These are phyloP conservation scores for Allium cepa DNA, from an alignment of 106 monocot species.

Conservation along the genomic window DNA sequence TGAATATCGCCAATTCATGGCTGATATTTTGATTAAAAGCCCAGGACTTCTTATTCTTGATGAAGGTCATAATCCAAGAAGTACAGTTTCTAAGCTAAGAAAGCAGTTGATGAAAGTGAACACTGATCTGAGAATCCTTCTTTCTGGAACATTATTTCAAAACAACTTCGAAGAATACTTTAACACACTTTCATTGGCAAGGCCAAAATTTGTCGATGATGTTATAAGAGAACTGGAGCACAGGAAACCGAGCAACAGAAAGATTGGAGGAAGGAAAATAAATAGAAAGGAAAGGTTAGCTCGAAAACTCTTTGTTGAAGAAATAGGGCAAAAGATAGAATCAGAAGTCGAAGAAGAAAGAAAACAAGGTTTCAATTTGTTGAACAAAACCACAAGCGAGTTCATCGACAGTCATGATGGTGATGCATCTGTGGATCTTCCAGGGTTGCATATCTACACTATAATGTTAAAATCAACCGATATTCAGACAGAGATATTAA, in stretches of 20 bases:
- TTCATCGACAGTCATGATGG: slow-evolving; percentile 54
- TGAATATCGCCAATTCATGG: slow-evolving; percentile 34
- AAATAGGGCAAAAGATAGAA: slow-evolving; percentile 56
- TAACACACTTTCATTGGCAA: slow-evolving; percentile 62
- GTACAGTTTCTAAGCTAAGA: slow-evolving; percentile 56
- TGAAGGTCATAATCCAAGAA: slow-evolving; percentile 84
- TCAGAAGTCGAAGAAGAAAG: slow-evolving; percentile 30
- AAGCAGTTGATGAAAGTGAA: slow-evolving; percentile 57
- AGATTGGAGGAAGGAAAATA: slow-evolving; percentile 17
- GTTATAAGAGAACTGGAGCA: slow-evolving; percentile 26
- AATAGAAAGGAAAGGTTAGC: slow-evolving; percentile 36
- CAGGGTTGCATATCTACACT: slow-evolving; percentile 58
- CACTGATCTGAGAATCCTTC: slow-evolving; percentile 55
- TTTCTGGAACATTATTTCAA: slow-evolving; percentile 72
- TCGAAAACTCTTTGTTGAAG: slow-evolving; percentile 56
- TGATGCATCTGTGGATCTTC: slow-evolving; percentile 30
- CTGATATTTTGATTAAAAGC: slow-evolving; percentile 34
- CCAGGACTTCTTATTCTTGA: slow-evolving; percentile 69
- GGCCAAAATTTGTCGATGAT: slow-evolving; percentile 52
- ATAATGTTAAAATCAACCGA: slow-evolving; percentile 36
- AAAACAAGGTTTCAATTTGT: slow-evolving; percentile 36
- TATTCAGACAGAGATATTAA: slow-evolving; percentile 34
- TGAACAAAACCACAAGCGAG: slow-evolving; percentile 33
- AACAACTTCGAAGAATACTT: slow-evolving; percentile 87
- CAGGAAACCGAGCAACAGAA: slow-evolving; percentile 6